Conservation (phyloP, 2,329 filamentous ascomycete species). For the Diaporthe humulicola region DNA sequence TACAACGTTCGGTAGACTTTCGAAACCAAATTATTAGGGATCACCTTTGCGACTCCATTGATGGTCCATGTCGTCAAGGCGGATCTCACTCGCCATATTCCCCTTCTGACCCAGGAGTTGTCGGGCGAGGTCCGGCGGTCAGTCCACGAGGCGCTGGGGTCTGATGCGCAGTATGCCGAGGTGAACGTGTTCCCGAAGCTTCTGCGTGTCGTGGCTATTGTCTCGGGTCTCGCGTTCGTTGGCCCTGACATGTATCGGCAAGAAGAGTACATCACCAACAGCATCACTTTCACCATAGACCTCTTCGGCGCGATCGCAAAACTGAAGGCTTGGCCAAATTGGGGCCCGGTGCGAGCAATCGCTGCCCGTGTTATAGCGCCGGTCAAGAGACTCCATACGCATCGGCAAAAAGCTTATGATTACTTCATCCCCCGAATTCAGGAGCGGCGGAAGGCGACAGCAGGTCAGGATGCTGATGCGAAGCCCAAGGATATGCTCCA, state of each 20-base stretch:
- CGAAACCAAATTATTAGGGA: slow-evolving; percentile 16
- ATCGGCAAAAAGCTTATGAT: slow-evolving; percentile 4
- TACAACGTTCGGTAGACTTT: not conserved
- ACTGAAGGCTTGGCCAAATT: slow-evolving; percentile 40
- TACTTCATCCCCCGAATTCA: slow-evolving; percentile 10
- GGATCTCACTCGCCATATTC: slow-evolving; percentile 17
- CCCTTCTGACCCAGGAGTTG: not conserved
- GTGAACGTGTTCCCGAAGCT: slow-evolving; percentile 56
- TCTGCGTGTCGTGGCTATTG: slow-evolving; percentile 59
- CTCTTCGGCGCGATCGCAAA: slow-evolving; percentile 52
- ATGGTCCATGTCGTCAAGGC: slow-evolving; percentile 25
- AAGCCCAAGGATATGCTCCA: slow-evolving; percentile 62
- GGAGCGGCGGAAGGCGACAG: slow-evolving; percentile 10
- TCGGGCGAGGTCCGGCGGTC: slow-evolving; percentile 52
- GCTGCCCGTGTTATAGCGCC: not conserved
- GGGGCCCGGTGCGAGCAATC: slow-evolving; percentile 1
- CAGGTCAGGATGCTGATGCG: slow-evolving; percentile 4
- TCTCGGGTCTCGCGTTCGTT: slow-evolving; percentile 61
- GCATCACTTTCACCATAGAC: slow-evolving; percentile 63
- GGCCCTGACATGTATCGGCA: slow-evolving; percentile 59
- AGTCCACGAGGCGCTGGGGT: slow-evolving; percentile 50
- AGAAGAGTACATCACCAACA: slow-evolving; percentile 58
- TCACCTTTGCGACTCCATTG: slow-evolving; percentile 14
- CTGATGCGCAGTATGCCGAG: slow-evolving; percentile 54
- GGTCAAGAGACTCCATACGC: slow-evolving; percentile 8